Conservation (phyloP, 495 filamentous ascomycete species). For the Hyaloscypha variabilis region DNA sequence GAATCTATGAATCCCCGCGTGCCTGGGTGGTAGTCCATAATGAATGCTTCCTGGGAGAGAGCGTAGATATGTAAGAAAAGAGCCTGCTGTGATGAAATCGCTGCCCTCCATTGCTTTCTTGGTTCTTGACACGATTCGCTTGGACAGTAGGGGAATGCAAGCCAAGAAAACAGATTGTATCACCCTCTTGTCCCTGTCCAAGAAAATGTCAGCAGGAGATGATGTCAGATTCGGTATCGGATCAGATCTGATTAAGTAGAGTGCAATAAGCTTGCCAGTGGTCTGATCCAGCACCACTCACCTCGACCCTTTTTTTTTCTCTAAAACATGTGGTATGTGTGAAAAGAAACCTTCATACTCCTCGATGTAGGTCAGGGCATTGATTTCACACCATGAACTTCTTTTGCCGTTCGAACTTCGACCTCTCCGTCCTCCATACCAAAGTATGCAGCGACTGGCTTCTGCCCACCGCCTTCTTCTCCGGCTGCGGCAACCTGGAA, state of each 20-base stretch:
- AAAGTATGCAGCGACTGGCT: conserved; percentile 92
- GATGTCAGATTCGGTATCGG: not conserved
- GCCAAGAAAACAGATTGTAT: not conserved
- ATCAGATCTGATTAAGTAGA: not conserved
- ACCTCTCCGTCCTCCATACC: conserved; percentile 82
- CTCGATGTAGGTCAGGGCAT: not conserved
- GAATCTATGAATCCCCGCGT: no score
- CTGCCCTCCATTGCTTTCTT: not conserved
- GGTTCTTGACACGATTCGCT: not conserved
- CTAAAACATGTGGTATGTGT: not conserved
- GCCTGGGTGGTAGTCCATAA: no score
- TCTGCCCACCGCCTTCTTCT: conserved; percentile 72
- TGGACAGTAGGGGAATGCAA: not conserved
- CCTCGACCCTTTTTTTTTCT: not conserved
- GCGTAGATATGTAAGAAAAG: not conserved
- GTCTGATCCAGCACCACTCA: not conserved
- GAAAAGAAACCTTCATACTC: not conserved
- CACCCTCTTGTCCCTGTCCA: not conserved
- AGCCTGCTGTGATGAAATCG: not conserved
- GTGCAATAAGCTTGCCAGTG: not conserved
- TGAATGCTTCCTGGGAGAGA: not conserved
- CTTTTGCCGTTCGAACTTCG: conserved; percentile 47
- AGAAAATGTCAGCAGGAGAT: not conserved
- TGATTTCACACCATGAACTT: conserved; percentile 16
- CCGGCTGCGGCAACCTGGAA: conserved; percentile 60